A percentile compares a stretch with the other conserved stretches of the same genome.
Evolutionary conservation across 768 basidiomycete species (phyloP).

Genomic region (Leccinum imitatum): DNA sequence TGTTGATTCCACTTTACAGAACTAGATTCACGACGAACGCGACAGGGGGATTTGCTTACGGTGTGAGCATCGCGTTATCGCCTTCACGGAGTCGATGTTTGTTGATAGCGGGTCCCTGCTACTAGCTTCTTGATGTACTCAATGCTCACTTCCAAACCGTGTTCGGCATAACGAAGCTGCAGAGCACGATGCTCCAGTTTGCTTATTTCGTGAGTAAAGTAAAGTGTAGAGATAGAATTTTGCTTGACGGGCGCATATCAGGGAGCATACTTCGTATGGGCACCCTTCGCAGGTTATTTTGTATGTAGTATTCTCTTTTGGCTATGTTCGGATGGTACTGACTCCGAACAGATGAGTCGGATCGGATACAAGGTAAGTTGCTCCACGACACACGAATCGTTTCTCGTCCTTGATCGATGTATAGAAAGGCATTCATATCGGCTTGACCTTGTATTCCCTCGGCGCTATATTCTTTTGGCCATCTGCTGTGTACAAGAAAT

Average conservation of each 20-base stretch:
- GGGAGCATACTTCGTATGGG: constrained; percentile 63
- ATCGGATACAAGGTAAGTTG: constrained; percentile 64
- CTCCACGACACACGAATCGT: not conserved
- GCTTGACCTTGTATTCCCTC: constrained; percentile 54
- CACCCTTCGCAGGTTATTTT: constrained; percentile 57
- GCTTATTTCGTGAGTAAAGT: constrained; percentile 60
- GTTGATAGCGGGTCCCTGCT: constrained; percentile 23
- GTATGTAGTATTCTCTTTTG: constrained; percentile 37
- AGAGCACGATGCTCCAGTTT: constrained; percentile 73
- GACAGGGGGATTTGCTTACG: constrained; percentile 67
- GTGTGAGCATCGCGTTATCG: constrained; percentile 38
- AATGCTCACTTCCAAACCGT: constrained; percentile 74
- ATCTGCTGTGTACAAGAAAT: constrained; percentile 63
- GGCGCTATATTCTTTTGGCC: constrained; percentile 83
- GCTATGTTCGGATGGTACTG: not conserved
- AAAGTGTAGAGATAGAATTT: not conserved
- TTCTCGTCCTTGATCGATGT: not conserved
- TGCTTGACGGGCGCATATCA: constrained; percentile 11
- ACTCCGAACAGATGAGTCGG: constrained; percentile 49
- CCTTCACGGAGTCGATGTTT: constrained; percentile 3
- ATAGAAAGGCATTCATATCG: constrained; percentile 62
- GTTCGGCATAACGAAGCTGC: constrained; percentile 64
- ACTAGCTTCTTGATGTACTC: constrained; percentile 65
- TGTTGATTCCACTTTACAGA: not conserved
- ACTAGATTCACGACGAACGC: not conserved